Evolutionary conservation across 495 filamentous ascomycete genomes (phyloP).

Genomic region (Podospora comata): DNA sequence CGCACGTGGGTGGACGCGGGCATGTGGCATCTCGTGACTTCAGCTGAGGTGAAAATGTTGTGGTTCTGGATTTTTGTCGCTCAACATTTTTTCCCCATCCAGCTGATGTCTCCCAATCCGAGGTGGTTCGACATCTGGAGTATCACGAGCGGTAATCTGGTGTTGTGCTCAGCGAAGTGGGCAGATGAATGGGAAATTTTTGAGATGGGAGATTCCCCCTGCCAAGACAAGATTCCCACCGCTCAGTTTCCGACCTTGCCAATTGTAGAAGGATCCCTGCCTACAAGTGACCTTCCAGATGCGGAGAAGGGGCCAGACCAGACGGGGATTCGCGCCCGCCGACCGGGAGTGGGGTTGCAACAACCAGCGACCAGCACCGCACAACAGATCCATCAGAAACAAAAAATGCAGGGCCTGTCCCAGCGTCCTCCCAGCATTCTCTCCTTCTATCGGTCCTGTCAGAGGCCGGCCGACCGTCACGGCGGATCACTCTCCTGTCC

Average conservation of each 20-base stretch:
- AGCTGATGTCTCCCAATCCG: neutral
- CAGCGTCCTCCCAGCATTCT: too few species aligned
- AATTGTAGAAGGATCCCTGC: neutral
- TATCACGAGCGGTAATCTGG: neutral
- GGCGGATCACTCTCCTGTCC: neutral
- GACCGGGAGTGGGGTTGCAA: too few species aligned
- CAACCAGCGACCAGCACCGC: too few species aligned
- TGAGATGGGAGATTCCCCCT: neutral
- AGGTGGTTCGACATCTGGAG: neutral
- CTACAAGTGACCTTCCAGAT: neutral
- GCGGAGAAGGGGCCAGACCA: neutral
- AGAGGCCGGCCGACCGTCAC: neutral
- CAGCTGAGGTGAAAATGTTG: neutral
- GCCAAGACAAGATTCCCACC: neutral
- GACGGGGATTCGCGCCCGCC: too few species aligned
- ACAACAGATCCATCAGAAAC: too few species aligned
- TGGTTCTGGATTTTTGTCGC: neutral
- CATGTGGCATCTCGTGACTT: neutral
- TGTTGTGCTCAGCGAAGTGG: neutral
- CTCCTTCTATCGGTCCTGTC: neutral
- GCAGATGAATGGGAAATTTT: neutral
- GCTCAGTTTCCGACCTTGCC: neutral
- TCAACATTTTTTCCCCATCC: too few species aligned
- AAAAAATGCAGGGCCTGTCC: too few species aligned
- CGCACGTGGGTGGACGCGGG: neutral